These are phyloP conservation scores for Pleomassaria siparia DNA, from an alignment of 2,329 filamentous ascomycete genomes.

Conservation along the genomic window DNA sequence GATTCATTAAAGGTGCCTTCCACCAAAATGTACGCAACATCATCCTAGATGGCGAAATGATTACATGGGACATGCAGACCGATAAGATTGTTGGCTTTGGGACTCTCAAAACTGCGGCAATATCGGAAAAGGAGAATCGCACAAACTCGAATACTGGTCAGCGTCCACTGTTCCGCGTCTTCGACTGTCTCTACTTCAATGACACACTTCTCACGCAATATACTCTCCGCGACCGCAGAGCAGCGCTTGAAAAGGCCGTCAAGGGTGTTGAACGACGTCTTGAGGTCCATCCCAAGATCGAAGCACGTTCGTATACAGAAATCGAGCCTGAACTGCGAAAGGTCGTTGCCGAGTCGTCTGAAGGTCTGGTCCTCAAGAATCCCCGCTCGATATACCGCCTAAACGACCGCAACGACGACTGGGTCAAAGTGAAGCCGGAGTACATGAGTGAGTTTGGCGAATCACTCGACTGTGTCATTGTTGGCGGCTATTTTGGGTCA, in stretches of 20 bases:
- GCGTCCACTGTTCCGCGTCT: slow-evolving; percentile 79
- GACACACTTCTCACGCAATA: slow-evolving; percentile 77
- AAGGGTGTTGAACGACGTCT: slow-evolving; percentile 71
- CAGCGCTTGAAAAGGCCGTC: slow-evolving; percentile 72
- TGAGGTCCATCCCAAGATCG: slow-evolving; percentile 75
- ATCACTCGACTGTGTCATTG: slow-evolving; percentile 82
- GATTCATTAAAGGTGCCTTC: slow-evolving; percentile 78
- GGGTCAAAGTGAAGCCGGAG: slow-evolving; percentile 98
- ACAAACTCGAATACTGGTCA: slow-evolving; percentile 59
- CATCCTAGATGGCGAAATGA: slow-evolving; percentile 97
- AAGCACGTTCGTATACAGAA: slow-evolving; percentile 66
- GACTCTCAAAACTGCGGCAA: slow-evolving; percentile 86
- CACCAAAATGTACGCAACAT: slow-evolving; percentile 75
- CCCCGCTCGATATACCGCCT: slow-evolving; percentile 82
- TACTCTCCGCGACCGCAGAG: slow-evolving; percentile 76
- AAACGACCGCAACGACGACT: slow-evolving; percentile 90
- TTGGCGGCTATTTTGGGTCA: slow-evolving; percentile 91
- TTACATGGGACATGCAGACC: slow-evolving; percentile 88
- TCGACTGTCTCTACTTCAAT: slow-evolving; percentile 90
- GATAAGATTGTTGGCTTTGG: slow-evolving; percentile 89
- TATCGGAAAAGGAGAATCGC: slow-evolving; percentile 75
- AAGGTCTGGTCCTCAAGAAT: slow-evolving; percentile 92
- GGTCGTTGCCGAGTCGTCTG: slow-evolving; percentile 82
- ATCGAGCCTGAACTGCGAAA: slow-evolving; percentile 79
- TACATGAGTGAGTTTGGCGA: slow-evolving; percentile 98